These are phyloP conservation scores for Cubamyces lactineus DNA, from an alignment of 768 basidiomycete species.

Conservation along the genomic window DNA sequence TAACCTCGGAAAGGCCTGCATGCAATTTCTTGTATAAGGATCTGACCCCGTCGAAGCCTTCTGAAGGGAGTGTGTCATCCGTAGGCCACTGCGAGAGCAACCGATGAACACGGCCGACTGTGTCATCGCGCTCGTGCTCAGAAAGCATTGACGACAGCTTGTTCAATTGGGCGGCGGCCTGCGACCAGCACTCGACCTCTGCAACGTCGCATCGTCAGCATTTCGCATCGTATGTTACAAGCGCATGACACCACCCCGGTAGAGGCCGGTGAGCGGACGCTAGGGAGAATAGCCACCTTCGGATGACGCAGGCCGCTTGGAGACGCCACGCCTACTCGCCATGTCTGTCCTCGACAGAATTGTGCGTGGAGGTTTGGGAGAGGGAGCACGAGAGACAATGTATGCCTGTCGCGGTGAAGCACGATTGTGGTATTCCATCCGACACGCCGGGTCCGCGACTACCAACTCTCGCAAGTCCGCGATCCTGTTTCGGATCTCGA, in stretches of 20 bases:
- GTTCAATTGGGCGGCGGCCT: slow-evolving; percentile 61
- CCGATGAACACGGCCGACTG: slow-evolving; percentile 74
- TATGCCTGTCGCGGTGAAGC: slow-evolving; percentile 12
- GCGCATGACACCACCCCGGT: not conserved
- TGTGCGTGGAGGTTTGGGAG: slow-evolving; percentile 15
- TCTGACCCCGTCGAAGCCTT: slow-evolving; percentile 69
- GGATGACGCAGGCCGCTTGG: slow-evolving; percentile 68
- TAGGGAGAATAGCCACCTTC: slow-evolving; percentile 60
- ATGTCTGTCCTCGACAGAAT: slow-evolving; percentile 37
- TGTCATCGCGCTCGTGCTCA: slow-evolving; percentile 53
- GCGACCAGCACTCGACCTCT: slow-evolving; percentile 82
- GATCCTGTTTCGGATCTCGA: slow-evolving; percentile 21
- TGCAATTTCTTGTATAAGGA: slow-evolving; percentile 63
- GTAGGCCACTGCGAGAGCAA: slow-evolving; percentile 71
- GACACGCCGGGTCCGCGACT: slow-evolving; percentile 27
- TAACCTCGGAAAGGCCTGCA: slow-evolving; percentile 65
- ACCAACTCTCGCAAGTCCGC: slow-evolving; percentile 21
- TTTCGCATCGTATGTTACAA: slow-evolving; percentile 20
- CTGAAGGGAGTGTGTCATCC: slow-evolving; percentile 68
- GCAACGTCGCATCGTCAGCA: slow-evolving; percentile 23
- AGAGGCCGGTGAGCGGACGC: not conserved
- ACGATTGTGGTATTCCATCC: slow-evolving; percentile 22
- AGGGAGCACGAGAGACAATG: slow-evolving; percentile 5
- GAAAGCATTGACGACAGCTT: slow-evolving; percentile 57
- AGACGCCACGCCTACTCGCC: slow-evolving; percentile 67